Evolutionary conservation across 208 protist genomes (phyloP), one percentile per base, ranked within the genome.

Genomic region (Acanthamoeba triangularis): DNA sequence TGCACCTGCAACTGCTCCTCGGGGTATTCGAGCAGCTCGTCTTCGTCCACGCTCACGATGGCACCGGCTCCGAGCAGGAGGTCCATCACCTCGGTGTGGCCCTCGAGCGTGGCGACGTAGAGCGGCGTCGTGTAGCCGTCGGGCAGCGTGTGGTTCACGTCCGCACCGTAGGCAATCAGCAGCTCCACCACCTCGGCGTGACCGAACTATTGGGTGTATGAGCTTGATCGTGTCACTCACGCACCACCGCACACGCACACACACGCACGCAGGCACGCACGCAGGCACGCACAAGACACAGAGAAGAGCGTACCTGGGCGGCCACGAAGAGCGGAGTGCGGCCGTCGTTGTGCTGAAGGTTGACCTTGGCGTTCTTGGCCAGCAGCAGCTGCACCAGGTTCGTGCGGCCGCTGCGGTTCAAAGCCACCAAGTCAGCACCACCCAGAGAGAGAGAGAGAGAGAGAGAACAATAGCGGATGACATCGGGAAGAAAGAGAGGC

Each of bases 71-170:
- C 84, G 47, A 90, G 49, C n/a, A 90, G 49, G 30, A 90, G 84
- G 35, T 90, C 84, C 84, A 90, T 90, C 49, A 90, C 84, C 23
- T 90, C 84, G 28, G 84, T 90, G 49, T 90, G 84, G 30, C 84
- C 84, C 35, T 90, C 84, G 16, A 90, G 52, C 25, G 84, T 90
- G n/a, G 84, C 6, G 6, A 90, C 84, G 59, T 90, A 90, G 59
- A 90, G 84, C 30, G 84, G 84, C n/a, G 84, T 90, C 10, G 84
- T 90, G 41, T 90, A 90, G 84, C 84, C 84, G 35, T 90, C 84
- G 35, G 54, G 49, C 54, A 90, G 84, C 54, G 54, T 69, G 52
- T 90, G 84, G 41, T 90, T 90, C 28, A 90, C 84, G 41, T 90
- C 84, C 6, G 84, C 49, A 14, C 84, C 84, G 47, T 90, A 90